Conservation (phyloP, 2,329 filamentous ascomycete genomes). For the Pseudogymnoascus sp. region DNA sequence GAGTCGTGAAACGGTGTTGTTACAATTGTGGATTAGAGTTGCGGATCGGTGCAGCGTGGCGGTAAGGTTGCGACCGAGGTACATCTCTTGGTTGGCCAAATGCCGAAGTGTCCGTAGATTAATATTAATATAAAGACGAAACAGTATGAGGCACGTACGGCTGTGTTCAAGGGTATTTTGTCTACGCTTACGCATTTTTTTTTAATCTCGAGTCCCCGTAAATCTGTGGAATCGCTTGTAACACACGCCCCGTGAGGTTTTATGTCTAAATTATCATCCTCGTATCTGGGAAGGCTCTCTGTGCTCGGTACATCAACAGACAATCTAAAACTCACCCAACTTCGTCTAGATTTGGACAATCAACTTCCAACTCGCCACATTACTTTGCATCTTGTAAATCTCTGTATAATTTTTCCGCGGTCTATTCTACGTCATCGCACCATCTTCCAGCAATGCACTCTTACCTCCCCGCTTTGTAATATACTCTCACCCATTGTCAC, state of each 20-base stretch:
- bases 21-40: slow-evolving; percentile 7
- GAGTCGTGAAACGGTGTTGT: not conserved
- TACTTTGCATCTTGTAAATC: not conserved
- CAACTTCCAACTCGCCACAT: not conserved
- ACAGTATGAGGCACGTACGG: not conserved
- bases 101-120: not conserved
- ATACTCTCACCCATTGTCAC: not conserved
- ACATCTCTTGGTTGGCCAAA: not conserved
- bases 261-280: not conserved
- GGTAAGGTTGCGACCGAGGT: not conserved
- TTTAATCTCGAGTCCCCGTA: not conserved
- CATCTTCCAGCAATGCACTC: not conserved
- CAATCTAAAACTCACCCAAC: not conserved
- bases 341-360: not conserved
- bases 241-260: not conserved
- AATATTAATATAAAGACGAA: slow-evolving; percentile 4
- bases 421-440: not conserved
- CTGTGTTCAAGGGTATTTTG: not conserved
- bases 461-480: not conserved
- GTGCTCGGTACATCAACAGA: not conserved
- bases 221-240: not conserved
- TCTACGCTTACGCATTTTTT: not conserved
- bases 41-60: not conserved
- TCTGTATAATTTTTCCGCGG: not conserved
- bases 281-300: not conserved